Evolutionary conservation across 371 early-diverging fungal genomes (phyloP).

Genomic region (Lichtheimia corymbifera): DNA sequence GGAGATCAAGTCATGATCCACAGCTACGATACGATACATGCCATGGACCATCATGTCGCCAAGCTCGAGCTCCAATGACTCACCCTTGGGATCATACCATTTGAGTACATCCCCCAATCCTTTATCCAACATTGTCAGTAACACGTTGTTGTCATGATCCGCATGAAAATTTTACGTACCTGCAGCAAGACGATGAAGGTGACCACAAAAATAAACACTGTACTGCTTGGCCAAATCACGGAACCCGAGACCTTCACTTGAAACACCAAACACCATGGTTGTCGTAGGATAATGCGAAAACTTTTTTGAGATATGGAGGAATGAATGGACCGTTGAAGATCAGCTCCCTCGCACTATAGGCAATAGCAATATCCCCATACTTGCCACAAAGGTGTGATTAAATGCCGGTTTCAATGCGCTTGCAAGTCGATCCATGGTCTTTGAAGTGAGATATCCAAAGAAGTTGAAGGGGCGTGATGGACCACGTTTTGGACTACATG

Average conservation of each 20-base stretch:
- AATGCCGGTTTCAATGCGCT: slow-evolving; percentile 34
- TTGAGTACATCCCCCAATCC: slow-evolving; percentile 70
- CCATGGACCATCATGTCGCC: slow-evolving; percentile 88
- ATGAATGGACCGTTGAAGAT: not conserved
- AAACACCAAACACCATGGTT: slow-evolving; percentile 72
- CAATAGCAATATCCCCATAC: slow-evolving; percentile 10
- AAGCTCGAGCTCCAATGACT: slow-evolving; percentile 82
- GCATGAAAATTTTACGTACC: slow-evolving; percentile 37
- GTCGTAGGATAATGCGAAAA: slow-evolving; percentile 86
- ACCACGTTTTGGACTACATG: slow-evolving; percentile 68
- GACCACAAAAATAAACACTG: slow-evolving; percentile 85
- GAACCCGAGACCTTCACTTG: slow-evolving; percentile 62
- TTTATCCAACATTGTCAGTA: not conserved
- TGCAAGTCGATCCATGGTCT: slow-evolving; percentile 72
- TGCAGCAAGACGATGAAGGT: slow-evolving; percentile 77
- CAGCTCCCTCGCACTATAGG: not conserved
- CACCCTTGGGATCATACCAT: slow-evolving; percentile 57
- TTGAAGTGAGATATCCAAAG: slow-evolving; percentile 79
- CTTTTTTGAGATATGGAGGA: slow-evolving; percentile 21
- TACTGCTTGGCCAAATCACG: slow-evolving; percentile 59
- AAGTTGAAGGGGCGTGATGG: slow-evolving; percentile 88
- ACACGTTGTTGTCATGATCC: no score
- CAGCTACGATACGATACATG: slow-evolving; percentile 78
- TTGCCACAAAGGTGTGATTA: slow-evolving; percentile 75
- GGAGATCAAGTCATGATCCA: slow-evolving; percentile 86